These are phyloP conservation scores for carrot (Daucus carota) DNA, from an alignment of 129 eudicot genomes.

Conservation along the genomic window DNA sequence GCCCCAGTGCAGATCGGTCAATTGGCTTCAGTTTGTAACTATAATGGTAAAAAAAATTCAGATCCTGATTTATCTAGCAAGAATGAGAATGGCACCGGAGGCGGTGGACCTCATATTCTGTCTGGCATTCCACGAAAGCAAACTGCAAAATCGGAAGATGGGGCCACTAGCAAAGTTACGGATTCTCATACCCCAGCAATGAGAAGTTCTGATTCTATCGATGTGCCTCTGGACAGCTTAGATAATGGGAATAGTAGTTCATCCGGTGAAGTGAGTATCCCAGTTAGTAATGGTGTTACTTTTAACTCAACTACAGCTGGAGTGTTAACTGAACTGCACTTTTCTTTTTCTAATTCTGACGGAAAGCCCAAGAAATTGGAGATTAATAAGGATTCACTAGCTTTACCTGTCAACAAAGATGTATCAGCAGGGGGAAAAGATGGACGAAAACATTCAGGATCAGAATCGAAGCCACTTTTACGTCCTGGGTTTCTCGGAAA, in stretches of 20 bases:
- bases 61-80: constrained; percentile 3
- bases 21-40: neutral
- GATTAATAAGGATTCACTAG: neutral
- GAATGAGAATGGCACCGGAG: constrained; percentile 2
- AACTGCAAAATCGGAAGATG: neutral
- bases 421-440: constrained; percentile 11
- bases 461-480: constrained; percentile 22
- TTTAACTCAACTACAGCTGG: constrained; percentile 4
- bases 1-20: constrained; percentile 13
- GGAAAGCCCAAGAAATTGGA: constrained; percentile 10
- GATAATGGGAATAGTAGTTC: neutral
- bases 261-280: neutral
- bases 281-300: neutral
- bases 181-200: neutral
- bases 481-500: constrained; percentile 28
- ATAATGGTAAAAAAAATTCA: constrained; percentile 6
- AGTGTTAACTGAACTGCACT: constrained; percentile 8
- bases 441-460: constrained; percentile 15
- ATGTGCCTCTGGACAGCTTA: neutral
- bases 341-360: constrained; percentile 8
- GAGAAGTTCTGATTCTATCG: neutral
- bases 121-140: constrained; percentile 1
- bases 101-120: constrained; percentile 1
- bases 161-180: neutral
- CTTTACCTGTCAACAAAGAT: neutral